Conservation (phyloP, 257 asterid genomes). For the Knoxia roxburghii region DNA sequence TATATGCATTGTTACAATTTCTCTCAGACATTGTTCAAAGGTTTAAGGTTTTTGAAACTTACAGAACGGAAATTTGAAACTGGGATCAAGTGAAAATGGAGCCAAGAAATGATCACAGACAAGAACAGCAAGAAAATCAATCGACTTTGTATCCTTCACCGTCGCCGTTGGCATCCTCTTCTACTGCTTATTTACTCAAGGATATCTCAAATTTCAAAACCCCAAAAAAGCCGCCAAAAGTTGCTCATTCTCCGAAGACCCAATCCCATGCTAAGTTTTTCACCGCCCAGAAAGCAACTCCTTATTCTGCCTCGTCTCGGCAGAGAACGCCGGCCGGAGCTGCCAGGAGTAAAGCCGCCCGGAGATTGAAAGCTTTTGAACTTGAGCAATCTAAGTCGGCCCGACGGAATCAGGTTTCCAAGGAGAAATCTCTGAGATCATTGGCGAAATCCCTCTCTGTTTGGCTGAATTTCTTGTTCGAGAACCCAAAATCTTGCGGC, state of each 20-base stretch:
- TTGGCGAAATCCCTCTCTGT: constrained; percentile 74
- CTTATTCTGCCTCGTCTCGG: constrained; percentile 37
- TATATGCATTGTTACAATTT: background rate
- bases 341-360: constrained; percentile 53
- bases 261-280: constrained; percentile 40
- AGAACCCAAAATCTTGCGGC: constrained; percentile 80
- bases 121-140: background rate
- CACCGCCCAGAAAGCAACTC: constrained; percentile 63
- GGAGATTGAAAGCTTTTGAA: constrained; percentile 71
- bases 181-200: constrained; percentile 38
- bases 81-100: constrained; percentile 8
- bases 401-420: constrained; percentile 54
- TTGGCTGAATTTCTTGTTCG: constrained; percentile 85
- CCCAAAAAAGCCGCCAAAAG: constrained; percentile 39
- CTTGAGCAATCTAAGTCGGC: constrained; percentile 81
- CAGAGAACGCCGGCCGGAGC: constrained; percentile 36
- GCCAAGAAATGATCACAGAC: constrained; percentile 6
- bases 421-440: constrained; percentile 62
- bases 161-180: constrained; percentile 33
- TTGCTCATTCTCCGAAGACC: constrained; percentile 29
- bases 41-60: too few relatives aligned
- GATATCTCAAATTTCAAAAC: constrained; percentile 74
- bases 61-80: background rate
- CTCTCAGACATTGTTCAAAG: background rate
- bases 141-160: constrained; percentile 27